Conservation (phyloP, 768 basidiomycete genomes). For the Suillus clintonianus region DNA sequence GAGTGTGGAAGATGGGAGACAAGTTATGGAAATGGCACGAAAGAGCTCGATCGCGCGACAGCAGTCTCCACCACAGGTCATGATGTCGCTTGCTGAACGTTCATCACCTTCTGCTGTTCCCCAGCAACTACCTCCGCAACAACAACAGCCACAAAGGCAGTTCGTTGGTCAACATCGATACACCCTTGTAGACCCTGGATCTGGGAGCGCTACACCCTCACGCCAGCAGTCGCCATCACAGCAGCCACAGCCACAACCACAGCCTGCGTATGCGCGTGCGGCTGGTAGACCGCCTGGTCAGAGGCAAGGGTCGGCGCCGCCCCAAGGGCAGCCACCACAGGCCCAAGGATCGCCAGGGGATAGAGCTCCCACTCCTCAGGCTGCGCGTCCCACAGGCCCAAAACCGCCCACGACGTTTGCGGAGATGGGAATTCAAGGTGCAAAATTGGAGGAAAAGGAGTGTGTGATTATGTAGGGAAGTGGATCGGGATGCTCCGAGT, state of each 20-base stretch:
- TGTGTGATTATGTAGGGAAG: constrained; percentile 77
- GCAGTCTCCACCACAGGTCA: constrained; percentile 12
- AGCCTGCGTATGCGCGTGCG: constrained; percentile 21
- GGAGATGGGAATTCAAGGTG: constrained; percentile 89
- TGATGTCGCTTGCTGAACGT: constrained; percentile 16
- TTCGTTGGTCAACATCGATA: constrained; percentile 46
- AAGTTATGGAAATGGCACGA: constrained; percentile 57
- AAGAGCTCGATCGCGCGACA: constrained; percentile 44
- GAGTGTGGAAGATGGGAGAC: constrained; percentile 36
- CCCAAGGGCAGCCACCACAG: constrained; percentile 16
- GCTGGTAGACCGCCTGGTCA: constrained; percentile 36
- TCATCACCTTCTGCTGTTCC: constrained; percentile 5
- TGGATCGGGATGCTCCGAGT: background rate
- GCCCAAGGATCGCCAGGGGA: constrained; percentile 8
- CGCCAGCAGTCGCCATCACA: constrained; percentile 19
- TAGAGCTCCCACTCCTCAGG: constrained; percentile 6
- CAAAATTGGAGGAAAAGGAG: constrained; percentile 77
- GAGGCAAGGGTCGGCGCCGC: constrained; percentile 16
- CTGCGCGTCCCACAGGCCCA: constrained; percentile 3
- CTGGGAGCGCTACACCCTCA: constrained; percentile 15
- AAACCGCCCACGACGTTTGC: constrained; percentile 78
- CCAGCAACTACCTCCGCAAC: constrained; percentile 4
- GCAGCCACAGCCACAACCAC: background rate
- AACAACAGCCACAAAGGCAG: constrained; percentile 17
- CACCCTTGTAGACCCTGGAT: constrained; percentile 46